phyloP scores from a whole-genome alignment of 73 alveolate species.

The Blepharisma japonicum region DNA sequence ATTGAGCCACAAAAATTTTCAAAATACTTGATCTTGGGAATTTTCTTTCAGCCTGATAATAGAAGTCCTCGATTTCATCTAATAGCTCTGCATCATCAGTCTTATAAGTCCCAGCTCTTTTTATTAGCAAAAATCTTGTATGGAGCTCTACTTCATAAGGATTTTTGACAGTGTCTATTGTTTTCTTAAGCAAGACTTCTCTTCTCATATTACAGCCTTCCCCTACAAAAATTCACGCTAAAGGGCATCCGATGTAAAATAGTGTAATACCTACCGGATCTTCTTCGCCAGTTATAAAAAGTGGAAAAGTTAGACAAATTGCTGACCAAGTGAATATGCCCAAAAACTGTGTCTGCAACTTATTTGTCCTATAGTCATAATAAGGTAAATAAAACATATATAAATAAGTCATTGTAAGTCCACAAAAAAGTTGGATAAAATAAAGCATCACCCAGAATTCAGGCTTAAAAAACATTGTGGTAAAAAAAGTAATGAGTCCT shows the following conservation, averaged over 20 bases:
- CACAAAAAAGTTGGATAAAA: neutral
- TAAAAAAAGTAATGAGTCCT: too few relatives aligned
- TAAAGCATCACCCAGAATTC: too few relatives aligned
- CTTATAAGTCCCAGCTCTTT: slow-evolving; percentile 23
- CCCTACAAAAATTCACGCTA: neutral
- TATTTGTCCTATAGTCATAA: slow-evolving; percentile 2
- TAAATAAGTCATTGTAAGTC: slow-evolving; percentile 7
- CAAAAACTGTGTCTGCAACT: slow-evolving; percentile 9
- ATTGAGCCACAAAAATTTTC: slow-evolving; percentile 17
- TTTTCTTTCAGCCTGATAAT: slow-evolving; percentile 26
- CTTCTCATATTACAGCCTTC: neutral
- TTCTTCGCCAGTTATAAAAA: neutral
- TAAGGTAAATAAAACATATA: slow-evolving; percentile 12
- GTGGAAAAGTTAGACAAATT: neutral
- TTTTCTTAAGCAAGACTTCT: neutral
- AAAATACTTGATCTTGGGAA: slow-evolving; percentile 6
- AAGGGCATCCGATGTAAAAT: slow-evolving; percentile 4
- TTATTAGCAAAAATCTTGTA: slow-evolving; percentile 5
- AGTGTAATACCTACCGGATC: neutral
- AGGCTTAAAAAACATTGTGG: too few relatives aligned
- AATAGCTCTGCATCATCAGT: slow-evolving; percentile 1
- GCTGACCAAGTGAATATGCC: slow-evolving; percentile 21
- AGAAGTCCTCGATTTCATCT: slow-evolving; percentile 11
- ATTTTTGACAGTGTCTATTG: slow-evolving; percentile 3
- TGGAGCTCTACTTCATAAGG: slow-evolving; percentile 27